Percentiles rank a stretch among this genome's conserved stretches.
phyloP scores from a whole-genome alignment of 2,329 filamentous ascomycete genomes.

The Xylaria sp. region DNA sequence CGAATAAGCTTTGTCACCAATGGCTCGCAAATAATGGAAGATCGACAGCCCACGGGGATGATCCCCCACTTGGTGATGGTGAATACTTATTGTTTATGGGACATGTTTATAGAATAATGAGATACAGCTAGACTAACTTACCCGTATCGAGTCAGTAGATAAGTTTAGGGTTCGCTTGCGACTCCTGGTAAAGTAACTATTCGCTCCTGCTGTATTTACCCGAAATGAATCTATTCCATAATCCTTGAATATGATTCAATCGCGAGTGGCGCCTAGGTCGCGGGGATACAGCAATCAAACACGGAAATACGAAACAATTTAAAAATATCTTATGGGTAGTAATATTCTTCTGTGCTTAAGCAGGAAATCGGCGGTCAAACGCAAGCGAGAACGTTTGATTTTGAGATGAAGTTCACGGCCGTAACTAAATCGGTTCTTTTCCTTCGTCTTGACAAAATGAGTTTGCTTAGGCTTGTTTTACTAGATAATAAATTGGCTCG shows the following conservation, averaged over 20 bases:
- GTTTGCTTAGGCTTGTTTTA: neutral
- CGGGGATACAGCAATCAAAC: slow-evolving; percentile 24
- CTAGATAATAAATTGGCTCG: slow-evolving; percentile 7
- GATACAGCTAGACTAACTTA: neutral
- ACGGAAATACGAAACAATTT: neutral
- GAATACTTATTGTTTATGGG: neutral
- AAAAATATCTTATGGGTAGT: neutral
- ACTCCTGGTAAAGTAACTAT: neutral
- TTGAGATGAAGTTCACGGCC: neutral
- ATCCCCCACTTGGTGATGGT: slow-evolving; percentile 8
- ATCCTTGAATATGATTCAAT: neutral
- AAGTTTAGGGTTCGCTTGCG: neutral
- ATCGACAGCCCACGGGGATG: slow-evolving; percentile 3
- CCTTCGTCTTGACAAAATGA: neutral
- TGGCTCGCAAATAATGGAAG: neutral
- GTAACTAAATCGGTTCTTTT: neutral
- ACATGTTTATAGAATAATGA: neutral
- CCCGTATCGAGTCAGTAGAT: neutral
- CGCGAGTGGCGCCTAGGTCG: neutral
- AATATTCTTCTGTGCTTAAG: neutral
- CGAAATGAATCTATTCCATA: slow-evolving; percentile 13
- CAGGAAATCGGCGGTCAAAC: neutral
- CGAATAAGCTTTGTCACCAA: neutral
- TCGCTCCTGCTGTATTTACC: slow-evolving; percentile 21
- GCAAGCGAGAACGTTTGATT: neutral